Base-by-base conservation (phyloP, 306 rosid species). In the Aeschynomene evenia region DNA sequence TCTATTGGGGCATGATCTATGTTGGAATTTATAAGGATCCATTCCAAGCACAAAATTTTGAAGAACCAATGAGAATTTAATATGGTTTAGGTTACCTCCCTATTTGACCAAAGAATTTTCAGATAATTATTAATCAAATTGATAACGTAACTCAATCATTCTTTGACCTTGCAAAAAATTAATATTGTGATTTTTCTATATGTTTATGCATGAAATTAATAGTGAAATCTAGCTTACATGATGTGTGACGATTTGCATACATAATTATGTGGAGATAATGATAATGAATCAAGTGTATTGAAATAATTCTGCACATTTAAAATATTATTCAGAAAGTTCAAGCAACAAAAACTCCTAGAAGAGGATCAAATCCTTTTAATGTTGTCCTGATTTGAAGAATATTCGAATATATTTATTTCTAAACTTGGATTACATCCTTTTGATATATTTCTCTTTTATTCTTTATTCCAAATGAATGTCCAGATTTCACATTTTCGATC, bases 131-230 rank as follows among this genome's bases (percentile, higher is more conserved):
- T 28, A 6, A n/a, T 11, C 9, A 37, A 60, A 28, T 37, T 37
- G 43, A 37, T 57, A 39, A 29, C 78, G 78, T 59, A 52, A 72
- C 61, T 13, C 20, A 42, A 12, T 57, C 15, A 28, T 65, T 48
- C 74, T 24, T 66, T 66, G 78, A 78, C 74, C 58, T 66, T 13
- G 29, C 5, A 49, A 48, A n/a, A 24, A n/a, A n/a, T n/a, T n/a
- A n/a, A n/a, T n/a, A n/a, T n/a, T 57, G 49, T 55, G 13, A 43
- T 22, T 63, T n/a, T 20, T 4, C 42, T 52, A 26, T 2, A 24
- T 22, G 15, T 29, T 46, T 23, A 22, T 12, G 9, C 26, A 26
- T 20, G 26, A 23, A 50, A 54, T n/a, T n/a, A n/a, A n/a, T 55
- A 29, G 18, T 40, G 48, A 40, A 40, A 13, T 11, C 4, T 40